Conservation (phyloP, 495 filamentous ascomycete genomes). For the Lasiosphaeris hirsuta region DNA sequence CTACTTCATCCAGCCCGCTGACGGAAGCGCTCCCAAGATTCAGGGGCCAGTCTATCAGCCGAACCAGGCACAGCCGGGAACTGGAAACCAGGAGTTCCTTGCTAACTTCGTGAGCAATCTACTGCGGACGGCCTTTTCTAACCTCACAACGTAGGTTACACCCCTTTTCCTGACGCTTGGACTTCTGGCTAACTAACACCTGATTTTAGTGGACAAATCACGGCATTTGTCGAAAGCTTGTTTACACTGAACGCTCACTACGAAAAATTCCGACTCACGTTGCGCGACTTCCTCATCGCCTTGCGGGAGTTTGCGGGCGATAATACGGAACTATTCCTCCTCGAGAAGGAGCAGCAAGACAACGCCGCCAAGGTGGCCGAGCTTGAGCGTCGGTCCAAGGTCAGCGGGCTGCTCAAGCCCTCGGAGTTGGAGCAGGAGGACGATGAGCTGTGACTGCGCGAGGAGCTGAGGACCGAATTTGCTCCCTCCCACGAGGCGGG, state of each 20-base stretch:
- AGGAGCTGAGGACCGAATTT: slow-evolving; percentile 62
- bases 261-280: slow-evolving; percentile 84
- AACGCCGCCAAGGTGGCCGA: slow-evolving; percentile 77
- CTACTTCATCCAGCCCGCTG: slow-evolving; percentile 71
- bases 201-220: slow-evolving; percentile 69
- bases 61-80: slow-evolving; percentile 73
- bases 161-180: not conserved
- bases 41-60: slow-evolving; percentile 86
- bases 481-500: slow-evolving; percentile 27
- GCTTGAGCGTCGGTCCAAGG: slow-evolving; percentile 82
- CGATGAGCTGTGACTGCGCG: slow-evolving; percentile 85
- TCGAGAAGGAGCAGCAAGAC: slow-evolving; percentile 84
- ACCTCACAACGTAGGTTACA: slow-evolving; percentile 81
- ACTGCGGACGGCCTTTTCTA: slow-evolving; percentile 88
- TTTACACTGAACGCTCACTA: slow-evolving; percentile 79
- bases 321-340: slow-evolving; percentile 90
- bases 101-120: slow-evolving; percentile 78
- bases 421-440: slow-evolving; percentile 93
- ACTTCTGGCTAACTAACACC: slow-evolving; percentile 37
- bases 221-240: slow-evolving; percentile 79
- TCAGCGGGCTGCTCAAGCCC: slow-evolving; percentile 87
- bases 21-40: slow-evolving; percentile 70
- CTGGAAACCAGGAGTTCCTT: slow-evolving; percentile 84
- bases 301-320: slow-evolving; percentile 93
- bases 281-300: slow-evolving; percentile 96